Percentiles rank a stretch among this genome's conserved stretches.
Conservation (phyloP, 352 stramenopile species). For the Aphanomyces invadans region DNA sequence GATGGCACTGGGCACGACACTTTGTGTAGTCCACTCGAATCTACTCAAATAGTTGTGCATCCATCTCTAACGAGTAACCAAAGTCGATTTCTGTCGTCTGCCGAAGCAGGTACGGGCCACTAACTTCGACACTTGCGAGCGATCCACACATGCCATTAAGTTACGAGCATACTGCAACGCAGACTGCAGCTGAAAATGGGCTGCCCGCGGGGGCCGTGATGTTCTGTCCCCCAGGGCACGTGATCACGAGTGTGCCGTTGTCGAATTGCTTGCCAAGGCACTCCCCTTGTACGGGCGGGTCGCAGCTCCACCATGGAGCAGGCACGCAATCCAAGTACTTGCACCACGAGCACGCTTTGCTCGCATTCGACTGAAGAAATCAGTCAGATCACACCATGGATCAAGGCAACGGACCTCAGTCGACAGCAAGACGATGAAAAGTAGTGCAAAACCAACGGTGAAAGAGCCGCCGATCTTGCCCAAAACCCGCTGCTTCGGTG, state of each 20-base stretch:
- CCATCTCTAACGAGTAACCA: too few species aligned
- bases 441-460: background rate
- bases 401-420: background rate
- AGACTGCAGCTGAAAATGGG: constrained; percentile 4
- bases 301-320: constrained; percentile 19
- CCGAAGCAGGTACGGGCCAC: too few species aligned
- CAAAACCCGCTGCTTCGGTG: constrained; percentile 9
- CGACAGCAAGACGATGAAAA: constrained; percentile 14
- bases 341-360: constrained; percentile 19
- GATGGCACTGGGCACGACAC: too few species aligned
- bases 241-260: constrained; percentile 20
- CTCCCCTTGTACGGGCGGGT: background rate
- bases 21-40: too few species aligned
- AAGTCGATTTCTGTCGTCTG: too few species aligned
- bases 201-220: constrained; percentile 7
- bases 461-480: background rate
- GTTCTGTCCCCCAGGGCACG: constrained; percentile 14
- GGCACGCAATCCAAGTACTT: constrained; percentile 24
- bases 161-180: background rate
- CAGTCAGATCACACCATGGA: background rate
- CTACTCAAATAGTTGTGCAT: too few species aligned
- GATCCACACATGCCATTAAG: background rate
- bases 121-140: too few species aligned
- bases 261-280: constrained; percentile 18
- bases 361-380: constrained; percentile 12